Percentiles rank a stretch among this genome's conserved stretches.
Evolutionary conservation across 768 basidiomycete genomes (phyloP).

Genomic region (Dacryopinax primogenitus): DNA sequence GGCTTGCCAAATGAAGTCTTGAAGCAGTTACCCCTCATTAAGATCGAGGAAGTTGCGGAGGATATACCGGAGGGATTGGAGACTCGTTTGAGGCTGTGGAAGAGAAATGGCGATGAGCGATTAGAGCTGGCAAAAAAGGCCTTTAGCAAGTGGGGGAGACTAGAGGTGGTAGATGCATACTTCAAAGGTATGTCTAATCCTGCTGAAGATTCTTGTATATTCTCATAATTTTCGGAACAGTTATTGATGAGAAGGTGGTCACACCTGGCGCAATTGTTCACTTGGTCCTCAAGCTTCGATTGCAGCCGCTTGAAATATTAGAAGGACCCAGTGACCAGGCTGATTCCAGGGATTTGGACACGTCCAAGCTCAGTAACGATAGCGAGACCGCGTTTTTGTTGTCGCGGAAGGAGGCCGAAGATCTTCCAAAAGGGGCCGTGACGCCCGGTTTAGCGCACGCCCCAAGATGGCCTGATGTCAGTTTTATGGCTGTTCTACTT

Average conservation of each 20-base stretch:
- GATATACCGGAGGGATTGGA: constrained; percentile 35
- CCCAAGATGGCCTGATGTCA: constrained; percentile 79
- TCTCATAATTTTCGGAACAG: too few species aligned
- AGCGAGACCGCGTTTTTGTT: constrained; percentile 60
- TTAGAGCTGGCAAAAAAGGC: constrained; percentile 47
- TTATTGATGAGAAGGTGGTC: constrained; percentile 80
- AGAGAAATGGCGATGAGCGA: constrained; percentile 38
- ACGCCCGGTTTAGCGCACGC: constrained; percentile 64
- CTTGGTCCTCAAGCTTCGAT: constrained; percentile 68
- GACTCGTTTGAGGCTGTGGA: constrained; percentile 40
- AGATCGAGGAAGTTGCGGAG: constrained; percentile 27
- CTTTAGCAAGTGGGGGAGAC: constrained; percentile 50
- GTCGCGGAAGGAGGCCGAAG: constrained; percentile 50
- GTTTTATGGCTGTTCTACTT: constrained; percentile 21
- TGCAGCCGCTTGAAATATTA: constrained; percentile 41
- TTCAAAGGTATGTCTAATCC: constrained; percentile 57
- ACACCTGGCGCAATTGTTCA: constrained; percentile 81
- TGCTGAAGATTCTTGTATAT: neutral
- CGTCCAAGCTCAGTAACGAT: constrained; percentile 39
- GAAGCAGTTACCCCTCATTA: constrained; percentile 67
- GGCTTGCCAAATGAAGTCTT: constrained; percentile 28
- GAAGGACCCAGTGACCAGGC: neutral
- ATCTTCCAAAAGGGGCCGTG: constrained; percentile 34
- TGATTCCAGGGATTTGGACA: neutral
- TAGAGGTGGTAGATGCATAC: constrained; percentile 66